These are phyloP conservation scores for Phaeosphaeria sp. DNA, from an alignment of 2,329 filamentous ascomycete species.

Conservation along the genomic window DNA sequence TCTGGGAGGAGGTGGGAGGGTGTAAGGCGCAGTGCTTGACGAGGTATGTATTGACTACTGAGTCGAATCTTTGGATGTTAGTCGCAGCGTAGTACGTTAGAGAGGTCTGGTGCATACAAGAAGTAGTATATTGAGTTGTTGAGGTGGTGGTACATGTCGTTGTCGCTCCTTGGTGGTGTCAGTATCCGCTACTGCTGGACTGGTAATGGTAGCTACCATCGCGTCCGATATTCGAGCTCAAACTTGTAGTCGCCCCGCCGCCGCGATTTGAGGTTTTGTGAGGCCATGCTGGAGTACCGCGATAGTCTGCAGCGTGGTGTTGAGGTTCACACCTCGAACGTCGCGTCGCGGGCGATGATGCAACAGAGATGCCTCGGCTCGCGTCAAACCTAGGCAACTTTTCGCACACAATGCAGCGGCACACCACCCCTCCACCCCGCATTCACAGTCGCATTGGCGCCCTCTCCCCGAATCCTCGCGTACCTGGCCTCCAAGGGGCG, in stretches of 20 bases:
- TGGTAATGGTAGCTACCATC: conserved; percentile 69
- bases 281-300: conserved; percentile 27
- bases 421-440: conserved; percentile 14
- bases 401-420: conserved; percentile 2
- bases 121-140: conserved; percentile 90
- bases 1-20: conserved; percentile 73
- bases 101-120: conserved; percentile 57
- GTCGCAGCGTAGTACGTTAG: not conserved
- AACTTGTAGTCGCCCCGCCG: conserved; percentile 77
- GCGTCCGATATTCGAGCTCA: conserved; percentile 79
- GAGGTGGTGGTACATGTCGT: conserved; percentile 94
- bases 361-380: conserved; percentile 8
- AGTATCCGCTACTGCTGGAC: conserved; percentile 4
- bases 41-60: conserved; percentile 86
- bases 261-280: conserved; percentile 61
- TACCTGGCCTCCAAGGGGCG: conserved; percentile 59
- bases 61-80: conserved; percentile 68
- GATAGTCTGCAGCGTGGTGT: not conserved
- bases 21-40: conserved; percentile 78
- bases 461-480: conserved; percentile 60
- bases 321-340: not conserved
- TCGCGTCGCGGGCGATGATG: not conserved
- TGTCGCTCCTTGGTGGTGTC: conserved; percentile 69
- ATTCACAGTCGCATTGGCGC: conserved; percentile 50
- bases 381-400: not conserved